A percentile compares a stretch with the other conserved stretches of the same genome.
These are phyloP conservation scores for Candida odintsovae DNA, from an alignment of 805 yeast species.

Conservation along the genomic window DNA sequence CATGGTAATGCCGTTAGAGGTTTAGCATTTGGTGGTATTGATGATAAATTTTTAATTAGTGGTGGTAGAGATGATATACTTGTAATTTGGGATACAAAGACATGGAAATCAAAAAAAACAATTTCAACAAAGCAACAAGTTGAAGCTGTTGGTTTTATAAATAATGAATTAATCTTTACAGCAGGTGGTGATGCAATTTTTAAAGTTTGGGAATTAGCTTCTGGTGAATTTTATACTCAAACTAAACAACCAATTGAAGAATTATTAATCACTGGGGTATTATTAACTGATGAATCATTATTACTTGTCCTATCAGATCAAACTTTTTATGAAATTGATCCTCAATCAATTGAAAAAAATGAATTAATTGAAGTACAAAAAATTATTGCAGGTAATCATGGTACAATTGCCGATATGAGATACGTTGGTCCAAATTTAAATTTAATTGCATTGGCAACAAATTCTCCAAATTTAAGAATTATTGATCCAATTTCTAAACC, in stretches of 20 bases:
- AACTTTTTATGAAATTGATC: conserved; percentile 52
- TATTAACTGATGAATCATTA: conserved; percentile 33
- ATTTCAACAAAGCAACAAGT: conserved; percentile 70
- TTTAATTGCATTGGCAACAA: conserved; percentile 81
- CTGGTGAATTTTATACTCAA: conserved; percentile 47
- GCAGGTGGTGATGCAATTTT: conserved; percentile 78
- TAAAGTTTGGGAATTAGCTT: conserved; percentile 53
- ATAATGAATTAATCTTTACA: conserved; percentile 71
- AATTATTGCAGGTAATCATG: conserved; percentile 87
- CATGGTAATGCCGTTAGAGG: conserved; percentile 88
- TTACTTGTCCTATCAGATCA: conserved; percentile 76
- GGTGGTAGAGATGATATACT: conserved; percentile 89
- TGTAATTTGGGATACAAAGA: conserved; percentile 50
- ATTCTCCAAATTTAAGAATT: conserved; percentile 81
- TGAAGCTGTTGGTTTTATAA: conserved; percentile 65
- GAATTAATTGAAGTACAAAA: conserved; percentile 38
- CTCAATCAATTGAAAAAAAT: conserved; percentile 24
- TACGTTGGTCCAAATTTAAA: conserved; percentile 59
- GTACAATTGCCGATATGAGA: conserved; percentile 86
- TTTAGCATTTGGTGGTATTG: conserved; percentile 48
- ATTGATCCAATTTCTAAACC: conserved; percentile 54
- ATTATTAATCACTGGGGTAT: conserved; percentile 57
- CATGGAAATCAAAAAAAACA: conserved; percentile 54
- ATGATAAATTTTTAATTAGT: conserved; percentile 54
- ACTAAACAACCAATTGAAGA: conserved; percentile 62